Evolutionary conservation across 2,329 filamentous ascomycete species (phyloP), one percentile per base, ranked within the genome.

Genomic region (Thelonectria blattea): DNA sequence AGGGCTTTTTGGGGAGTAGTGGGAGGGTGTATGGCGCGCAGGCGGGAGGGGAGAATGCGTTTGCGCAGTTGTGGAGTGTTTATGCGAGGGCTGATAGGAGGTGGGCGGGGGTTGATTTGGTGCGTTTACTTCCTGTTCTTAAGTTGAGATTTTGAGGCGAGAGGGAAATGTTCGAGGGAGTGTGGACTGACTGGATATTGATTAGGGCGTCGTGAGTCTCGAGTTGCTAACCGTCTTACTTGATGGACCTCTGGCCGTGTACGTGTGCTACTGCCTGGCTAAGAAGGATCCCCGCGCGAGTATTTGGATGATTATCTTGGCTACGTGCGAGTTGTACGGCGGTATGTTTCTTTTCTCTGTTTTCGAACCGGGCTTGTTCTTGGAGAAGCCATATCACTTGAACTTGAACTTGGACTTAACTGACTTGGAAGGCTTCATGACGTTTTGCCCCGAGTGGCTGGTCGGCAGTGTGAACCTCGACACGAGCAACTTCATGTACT

Each of bases 401-500:
- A n/a, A n/a, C n/a, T n/a, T n/a, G n/a, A n/a, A n/a, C n/a, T n/a
- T n/a, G n/a, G n/a, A n/a, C n/a, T n/a, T n/a, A n/a, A n/a, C n/a
- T 56, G 45, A 45, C 41, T 20, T 46, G 32, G 10, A 41, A 86
- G 85, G 87, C 17, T 90, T 87, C 76, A 89, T 90, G 84, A 90
- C 88, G 0, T 90, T 90, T 71, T 87, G 84, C 74, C 88, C 88
- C 12, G 88, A 90, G 75, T 90, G 88, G 88, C 76, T 90, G 12
- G 84, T 81, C 2, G 82, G 81, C 52, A 89, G 82, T 71, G 71
- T 81, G 64, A 88, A 88, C 70, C 82, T 90, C 60, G 85, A 89
- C 72, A 80, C 80, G 17, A 86, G 81, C 76, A 90, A 89, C 75
- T 88, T 85, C 67, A 88, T 90, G 85, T 88, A 88, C 68, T 76